A percentile compares a stretch with the other conserved stretches of the same genome.
These are phyloP conservation scores for Dactylonectria estremocensis DNA, from an alignment of 2,329 filamentous ascomycete genomes.

Conservation along the genomic window DNA sequence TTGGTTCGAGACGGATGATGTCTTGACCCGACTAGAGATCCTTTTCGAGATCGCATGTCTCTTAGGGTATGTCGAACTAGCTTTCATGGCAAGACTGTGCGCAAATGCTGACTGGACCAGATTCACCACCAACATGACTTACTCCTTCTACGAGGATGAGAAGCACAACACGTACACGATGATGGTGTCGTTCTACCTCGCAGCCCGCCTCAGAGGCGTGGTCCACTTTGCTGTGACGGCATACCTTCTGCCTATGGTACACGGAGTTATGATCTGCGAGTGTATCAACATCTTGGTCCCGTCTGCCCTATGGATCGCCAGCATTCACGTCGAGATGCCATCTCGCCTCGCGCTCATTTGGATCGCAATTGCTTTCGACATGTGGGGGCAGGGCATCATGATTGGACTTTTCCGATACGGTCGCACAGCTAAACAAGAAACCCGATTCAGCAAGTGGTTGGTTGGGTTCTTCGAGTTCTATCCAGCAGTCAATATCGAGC, in stretches of 20 bases:
- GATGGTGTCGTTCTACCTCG: slow-evolving; percentile 73
- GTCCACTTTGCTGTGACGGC: slow-evolving; percentile 64
- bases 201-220: slow-evolving; percentile 68
- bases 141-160: slow-evolving; percentile 64
- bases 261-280: slow-evolving; percentile 67
- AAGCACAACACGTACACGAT: slow-evolving; percentile 68
- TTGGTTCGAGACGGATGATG: slow-evolving; percentile 76
- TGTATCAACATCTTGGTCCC: slow-evolving; percentile 62
- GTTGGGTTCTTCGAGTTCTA: slow-evolving; percentile 69
- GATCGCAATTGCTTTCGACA: slow-evolving; percentile 68
- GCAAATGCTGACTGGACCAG: slow-evolving; percentile 41
- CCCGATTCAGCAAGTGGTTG: slow-evolving; percentile 46
- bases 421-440: slow-evolving; percentile 35
- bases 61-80: slow-evolving; percentile 60
- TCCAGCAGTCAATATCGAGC: slow-evolving; percentile 76
- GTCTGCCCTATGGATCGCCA: slow-evolving; percentile 71
- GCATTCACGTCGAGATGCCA: slow-evolving; percentile 70
- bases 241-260: slow-evolving; percentile 69
- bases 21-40: slow-evolving; percentile 71
- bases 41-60: slow-evolving; percentile 74
- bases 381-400: slow-evolving; percentile 62
- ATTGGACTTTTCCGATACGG: slow-evolving; percentile 57
- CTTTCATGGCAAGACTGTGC: neutral
- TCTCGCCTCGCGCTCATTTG: slow-evolving; percentile 70
- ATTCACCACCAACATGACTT: slow-evolving; percentile 74